Percentiles rank a stretch among this genome's conserved stretches.
phyloP scores from a whole-genome alignment of 2,329 filamentous ascomycete species.

The Mycogone perniciosa region DNA sequence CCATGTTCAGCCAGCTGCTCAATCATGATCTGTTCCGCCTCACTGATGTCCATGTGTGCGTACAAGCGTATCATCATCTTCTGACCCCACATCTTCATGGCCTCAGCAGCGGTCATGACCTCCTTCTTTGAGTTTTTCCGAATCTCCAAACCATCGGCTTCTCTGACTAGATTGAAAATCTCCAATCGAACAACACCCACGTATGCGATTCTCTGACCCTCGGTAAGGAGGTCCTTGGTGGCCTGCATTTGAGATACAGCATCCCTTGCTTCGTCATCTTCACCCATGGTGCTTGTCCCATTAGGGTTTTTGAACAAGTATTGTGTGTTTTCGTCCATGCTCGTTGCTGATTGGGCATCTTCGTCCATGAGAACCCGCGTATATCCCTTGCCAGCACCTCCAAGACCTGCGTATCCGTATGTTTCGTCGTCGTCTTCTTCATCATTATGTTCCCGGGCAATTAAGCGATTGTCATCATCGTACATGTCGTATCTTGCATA shows the following conservation, averaged over 20 bases:
- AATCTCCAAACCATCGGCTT: conserved; percentile 55
- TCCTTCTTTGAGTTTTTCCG: conserved; percentile 67
- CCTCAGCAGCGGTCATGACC: conserved; percentile 62
- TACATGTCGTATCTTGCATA: conserved; percentile 92
- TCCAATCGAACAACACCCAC: conserved; percentile 82
- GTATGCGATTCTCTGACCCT: conserved; percentile 93
- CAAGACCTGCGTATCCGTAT: conserved; percentile 68
- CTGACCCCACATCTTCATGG: conserved; percentile 91
- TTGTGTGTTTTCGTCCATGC: conserved; percentile 93
- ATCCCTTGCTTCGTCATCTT: conserved; percentile 74
- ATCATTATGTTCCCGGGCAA: conserved; percentile 73
- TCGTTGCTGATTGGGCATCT: conserved; percentile 87
- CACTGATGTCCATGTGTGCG: conserved; percentile 90
- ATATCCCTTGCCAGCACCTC: conserved; percentile 90
- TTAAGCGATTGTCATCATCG: conserved; percentile 81
- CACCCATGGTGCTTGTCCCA: conserved; percentile 54
- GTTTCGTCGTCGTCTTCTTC: conserved; percentile 62
- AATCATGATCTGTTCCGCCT: conserved; percentile 94
- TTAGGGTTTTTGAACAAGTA: conserved; percentile 81
- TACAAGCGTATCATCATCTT: conserved; percentile 97
- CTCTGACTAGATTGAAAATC: conserved; percentile 69
- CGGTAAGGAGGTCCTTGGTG: conserved; percentile 90
- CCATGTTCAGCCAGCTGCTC: conserved; percentile 93
- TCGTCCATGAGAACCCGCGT: conserved; percentile 93
- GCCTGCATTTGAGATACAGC: conserved; percentile 86